These are phyloP conservation scores for Fonsecaea erecta DNA, from an alignment of 2,329 filamentous ascomycete genomes.

Conservation along the genomic window DNA sequence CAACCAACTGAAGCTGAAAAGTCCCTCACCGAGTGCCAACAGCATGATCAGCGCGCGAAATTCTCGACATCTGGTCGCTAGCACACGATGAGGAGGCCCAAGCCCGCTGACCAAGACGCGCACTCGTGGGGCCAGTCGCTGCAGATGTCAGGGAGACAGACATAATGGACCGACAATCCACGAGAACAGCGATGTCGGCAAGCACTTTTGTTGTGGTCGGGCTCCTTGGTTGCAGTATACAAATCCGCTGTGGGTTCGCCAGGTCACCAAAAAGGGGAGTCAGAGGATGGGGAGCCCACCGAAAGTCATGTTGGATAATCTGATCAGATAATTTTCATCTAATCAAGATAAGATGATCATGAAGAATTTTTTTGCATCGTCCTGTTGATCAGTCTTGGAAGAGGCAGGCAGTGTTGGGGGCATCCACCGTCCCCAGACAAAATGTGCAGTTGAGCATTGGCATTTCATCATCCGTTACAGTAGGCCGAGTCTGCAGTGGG, in stretches of 20 bases:
- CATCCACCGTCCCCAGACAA: background rate
- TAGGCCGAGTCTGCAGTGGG: background rate
- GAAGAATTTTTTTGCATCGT: background rate
- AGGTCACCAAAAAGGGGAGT: background rate
- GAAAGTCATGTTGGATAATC: slow-evolving; percentile 3
- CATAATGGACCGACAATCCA: slow-evolving; percentile 1
- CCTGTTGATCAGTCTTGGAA: slow-evolving; percentile 7
- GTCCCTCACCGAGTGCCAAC: background rate
- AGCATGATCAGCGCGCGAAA: slow-evolving; percentile 10
- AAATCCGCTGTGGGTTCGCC: background rate
- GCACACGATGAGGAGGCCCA: background rate
- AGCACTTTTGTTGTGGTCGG: background rate
- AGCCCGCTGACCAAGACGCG: background rate
- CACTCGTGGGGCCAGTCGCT: background rate
- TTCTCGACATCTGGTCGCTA: background rate
- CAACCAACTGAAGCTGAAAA: background rate
- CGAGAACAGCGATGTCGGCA: slow-evolving; percentile 6
- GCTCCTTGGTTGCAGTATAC: background rate
- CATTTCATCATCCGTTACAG: background rate
- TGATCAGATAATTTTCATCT: slow-evolving; percentile 21
- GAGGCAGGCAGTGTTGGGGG: background rate
- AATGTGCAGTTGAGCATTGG: background rate
- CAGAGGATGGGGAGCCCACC: background rate
- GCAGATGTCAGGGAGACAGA: background rate
- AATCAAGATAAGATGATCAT: slow-evolving; percentile 19